Evolutionary conservation across 177 flowering plant genomes (phyloP), one percentile per base, ranked within the genome.

Genomic region (Tripterygium wilfordii): DNA sequence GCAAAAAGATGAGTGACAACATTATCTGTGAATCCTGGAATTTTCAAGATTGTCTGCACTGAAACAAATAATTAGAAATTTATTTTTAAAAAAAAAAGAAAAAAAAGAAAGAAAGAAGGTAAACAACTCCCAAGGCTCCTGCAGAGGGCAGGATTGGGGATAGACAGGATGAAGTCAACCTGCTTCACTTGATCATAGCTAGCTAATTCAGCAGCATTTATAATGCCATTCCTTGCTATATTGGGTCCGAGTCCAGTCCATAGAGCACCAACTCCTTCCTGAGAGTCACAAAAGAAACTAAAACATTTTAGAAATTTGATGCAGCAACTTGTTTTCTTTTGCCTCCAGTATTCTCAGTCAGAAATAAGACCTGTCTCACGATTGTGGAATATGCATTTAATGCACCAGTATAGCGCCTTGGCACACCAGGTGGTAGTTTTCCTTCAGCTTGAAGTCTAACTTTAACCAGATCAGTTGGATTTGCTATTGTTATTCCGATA

Each of bases 221-320:
- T 83, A 49, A 85, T 85, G 48, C 96, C 95, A 76, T 94, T 94
- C 14, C 99, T 64, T 20, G 87, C 88, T 57, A 89, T 44, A 45
- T 94, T 89, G 29, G 99, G 97, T 26, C 99, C 99, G 64, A 94
- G 41, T 9, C 99, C 99, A 70, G 97, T 94, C 99, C 99, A 94
- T 10, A 94, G 66, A 49, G 89, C 88, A 42, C 61, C 48, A 37
- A 87, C 8, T 61, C 99, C 99, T 83, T 94, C 99, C 99, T 86
- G 67, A 35, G 24, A 25, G 26, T 58, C 17, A 21, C 8, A 33
- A 36, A 26, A 53, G 0, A n/a, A 43, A 31, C 1, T 12, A 5
- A 36, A 15, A 36, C 15, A 36, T 20, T 8, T 1, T 38, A 38
- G 13, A 10, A 5, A 19, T n/a, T 16, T 38, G 33, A 12, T 30